A percentile compares a stretch with the other conserved stretches of the same genome.
Evolutionary conservation across 371 early-diverging fungal genomes (phyloP).

Genomic region (Rhizopus microsporus): DNA sequence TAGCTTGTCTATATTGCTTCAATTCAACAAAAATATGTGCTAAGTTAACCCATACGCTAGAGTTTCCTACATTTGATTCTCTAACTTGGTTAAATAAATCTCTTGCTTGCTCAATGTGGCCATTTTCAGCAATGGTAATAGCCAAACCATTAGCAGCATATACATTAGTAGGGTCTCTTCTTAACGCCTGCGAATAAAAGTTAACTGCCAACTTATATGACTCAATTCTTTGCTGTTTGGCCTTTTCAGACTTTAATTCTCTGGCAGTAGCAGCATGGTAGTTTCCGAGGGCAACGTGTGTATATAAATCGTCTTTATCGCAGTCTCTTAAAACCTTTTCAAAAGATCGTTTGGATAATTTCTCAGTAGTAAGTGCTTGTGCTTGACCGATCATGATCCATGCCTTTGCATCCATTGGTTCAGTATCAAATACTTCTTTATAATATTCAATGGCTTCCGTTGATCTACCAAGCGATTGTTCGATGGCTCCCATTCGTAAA

Average conservation of each 20-base stretch:
- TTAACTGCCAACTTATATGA: conserved; percentile 75
- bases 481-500: conserved; percentile 79
- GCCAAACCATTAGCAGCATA: conserved; percentile 82
- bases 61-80: conserved; percentile 57
- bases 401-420: conserved; percentile 63
- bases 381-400: conserved; percentile 77
- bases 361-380: conserved; percentile 58
- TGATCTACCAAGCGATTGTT: conserved; percentile 47
- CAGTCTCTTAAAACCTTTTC: conserved; percentile 79
- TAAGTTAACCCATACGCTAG: conserved; percentile 71
- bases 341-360: conserved; percentile 67
- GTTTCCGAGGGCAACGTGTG: conserved; percentile 84
- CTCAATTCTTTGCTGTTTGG: conserved; percentile 39
- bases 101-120: conserved; percentile 67
- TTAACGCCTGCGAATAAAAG: conserved; percentile 80
- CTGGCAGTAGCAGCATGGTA: conserved; percentile 67
- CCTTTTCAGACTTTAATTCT: conserved; percentile 49
- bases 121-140: conserved; percentile 78
- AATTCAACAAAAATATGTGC: conserved; percentile 79
- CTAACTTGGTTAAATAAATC: conserved; percentile 77
- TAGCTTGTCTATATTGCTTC: conserved; percentile 72
- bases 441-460: conserved; percentile 67
- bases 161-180: conserved; percentile 68
- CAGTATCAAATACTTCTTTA: conserved; percentile 64
- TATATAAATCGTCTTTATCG: conserved; percentile 79